Percentiles rank a stretch among this genome's conserved stretches.
These are phyloP conservation scores for Peronospora belbahrii DNA, from an alignment of 352 stramenopile species.

Conservation along the genomic window DNA sequence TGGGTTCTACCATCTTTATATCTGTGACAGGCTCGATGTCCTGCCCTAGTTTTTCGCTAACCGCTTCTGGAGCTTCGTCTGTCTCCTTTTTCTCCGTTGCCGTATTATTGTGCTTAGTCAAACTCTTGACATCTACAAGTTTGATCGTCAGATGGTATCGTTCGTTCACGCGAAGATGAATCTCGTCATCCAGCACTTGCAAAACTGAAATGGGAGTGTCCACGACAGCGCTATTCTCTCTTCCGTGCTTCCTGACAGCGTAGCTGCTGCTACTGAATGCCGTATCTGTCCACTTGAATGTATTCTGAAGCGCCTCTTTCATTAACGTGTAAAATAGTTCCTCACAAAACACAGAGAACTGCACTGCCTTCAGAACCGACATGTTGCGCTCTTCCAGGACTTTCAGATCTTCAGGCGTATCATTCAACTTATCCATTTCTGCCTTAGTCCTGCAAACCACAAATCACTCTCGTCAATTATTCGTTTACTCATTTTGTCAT, in stretches of 20 bases:
- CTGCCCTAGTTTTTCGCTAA: constrained; percentile 7
- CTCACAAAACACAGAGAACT: constrained; percentile 84
- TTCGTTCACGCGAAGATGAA: constrained; percentile 70
- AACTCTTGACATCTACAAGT: constrained; percentile 53
- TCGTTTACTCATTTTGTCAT: background rate
- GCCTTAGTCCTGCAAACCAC: constrained; percentile 34
- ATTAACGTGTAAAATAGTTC: constrained; percentile 81
- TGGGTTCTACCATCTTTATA: constrained; percentile 21
- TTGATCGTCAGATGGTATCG: constrained; percentile 63
- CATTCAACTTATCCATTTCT: constrained; percentile 47
- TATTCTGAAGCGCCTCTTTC: constrained; percentile 64
- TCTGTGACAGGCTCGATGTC: constrained; percentile 7
- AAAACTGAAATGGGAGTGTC: constrained; percentile 51
- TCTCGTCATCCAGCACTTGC: constrained; percentile 76
- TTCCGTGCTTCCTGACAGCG: constrained; percentile 36
- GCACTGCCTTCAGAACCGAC: constrained; percentile 64
- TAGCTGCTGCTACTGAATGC: constrained; percentile 64
- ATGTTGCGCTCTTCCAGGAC: constrained; percentile 59
- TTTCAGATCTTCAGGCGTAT: constrained; percentile 55
- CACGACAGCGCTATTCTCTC: constrained; percentile 16
- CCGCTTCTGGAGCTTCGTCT: background rate
- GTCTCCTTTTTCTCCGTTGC: constrained; percentile 2
- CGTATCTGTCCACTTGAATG: constrained; percentile 60
- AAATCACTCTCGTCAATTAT: background rate
- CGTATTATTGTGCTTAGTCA: constrained; percentile 15